Conservation (phyloP, 2,329 filamentous ascomycete species). For the Cytospora piceicola region DNA sequence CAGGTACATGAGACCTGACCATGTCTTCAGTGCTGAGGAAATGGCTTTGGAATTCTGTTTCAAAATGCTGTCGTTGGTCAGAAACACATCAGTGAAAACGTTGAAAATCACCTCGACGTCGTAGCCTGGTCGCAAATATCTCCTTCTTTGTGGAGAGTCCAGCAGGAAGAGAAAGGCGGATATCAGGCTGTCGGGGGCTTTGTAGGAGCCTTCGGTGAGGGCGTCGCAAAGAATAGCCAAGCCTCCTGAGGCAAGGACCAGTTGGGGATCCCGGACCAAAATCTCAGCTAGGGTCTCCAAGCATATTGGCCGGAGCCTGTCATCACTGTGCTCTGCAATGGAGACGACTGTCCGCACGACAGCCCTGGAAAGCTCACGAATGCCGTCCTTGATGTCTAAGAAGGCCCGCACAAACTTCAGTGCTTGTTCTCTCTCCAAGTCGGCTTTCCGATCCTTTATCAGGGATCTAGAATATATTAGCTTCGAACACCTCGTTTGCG, state of each 20-base stretch:
- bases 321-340: conserved; percentile 83
- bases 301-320: conserved; percentile 86
- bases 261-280: conserved; percentile 78
- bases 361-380: conserved; percentile 82
- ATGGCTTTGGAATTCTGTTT: conserved; percentile 94
- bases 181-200: conserved; percentile 86
- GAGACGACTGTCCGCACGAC: conserved; percentile 89
- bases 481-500: too few species aligned
- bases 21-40: conserved; percentile 85
- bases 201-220: conserved; percentile 86
- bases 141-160: conserved; percentile 79
- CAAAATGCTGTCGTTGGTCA: conserved; percentile 63
- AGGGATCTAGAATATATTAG: conserved; percentile 61
- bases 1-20: conserved; percentile 87
- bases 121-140: conserved; percentile 83
- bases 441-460: conserved; percentile 95
- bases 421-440: conserved; percentile 94
- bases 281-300: conserved; percentile 93
- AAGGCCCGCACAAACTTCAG: conserved; percentile 96
- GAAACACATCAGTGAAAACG: conserved; percentile 83
- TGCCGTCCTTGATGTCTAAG: conserved; percentile 90
- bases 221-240: conserved; percentile 89
- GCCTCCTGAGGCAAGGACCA: conserved; percentile 82
- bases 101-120: conserved; percentile 90
- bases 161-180: conserved; percentile 87